Base-by-base conservation (phyloP, 768 basidiomycete genomes). In the Hortiboletus flavorubellus region DNA sequence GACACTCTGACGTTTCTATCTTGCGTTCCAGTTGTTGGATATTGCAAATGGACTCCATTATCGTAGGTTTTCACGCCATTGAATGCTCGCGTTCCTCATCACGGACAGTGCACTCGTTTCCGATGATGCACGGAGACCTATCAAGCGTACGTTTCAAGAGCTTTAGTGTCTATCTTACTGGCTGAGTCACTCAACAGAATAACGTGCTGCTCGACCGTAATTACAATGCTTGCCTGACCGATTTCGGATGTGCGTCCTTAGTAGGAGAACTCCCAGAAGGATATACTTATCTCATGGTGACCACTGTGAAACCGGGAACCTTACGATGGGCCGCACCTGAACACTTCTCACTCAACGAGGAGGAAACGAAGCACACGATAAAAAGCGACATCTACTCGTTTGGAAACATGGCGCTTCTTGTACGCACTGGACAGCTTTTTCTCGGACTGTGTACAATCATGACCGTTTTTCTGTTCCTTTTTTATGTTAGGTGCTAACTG, bases 381-480 rank as follows among this genome's bases (percentile, higher is more conserved):
- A 49, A 56, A 11, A 54, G 40, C 6, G 55, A 54, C 30, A 57
- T 57, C 7, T 57, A 57, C 21, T 57, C 53, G n/a, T 55, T 55
- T 16, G 56, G 56, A n/a, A 55, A 47, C 30, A 37, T 56, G 34
- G 35, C 46, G 18, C 40, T 56, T 41, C 34, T 55, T 11, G 52
- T 42, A 43, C 33, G 55, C 21, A 26, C 21, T 8, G 3, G 16
- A 5, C 10, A 38, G 9, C 16, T n/a, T 31, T 54, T 2, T 14
- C 8, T 26, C 0, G 12, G 5, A 30, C n/a, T 26, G 26, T 42
- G 4, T 30, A 7, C 8, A 4, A 38, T 1, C 4, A 2, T 8
- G 16, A 31, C 21, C 23, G 4, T 23, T 8, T 30, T 21, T 21
- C 21, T 2, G 21, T 21, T 21, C 21, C 21, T 21, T 21, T 8